Percentiles rank a stretch among this genome's conserved stretches.
Conservation (phyloP, 257 asterid species). For the Solanum lignicaule region DNA sequence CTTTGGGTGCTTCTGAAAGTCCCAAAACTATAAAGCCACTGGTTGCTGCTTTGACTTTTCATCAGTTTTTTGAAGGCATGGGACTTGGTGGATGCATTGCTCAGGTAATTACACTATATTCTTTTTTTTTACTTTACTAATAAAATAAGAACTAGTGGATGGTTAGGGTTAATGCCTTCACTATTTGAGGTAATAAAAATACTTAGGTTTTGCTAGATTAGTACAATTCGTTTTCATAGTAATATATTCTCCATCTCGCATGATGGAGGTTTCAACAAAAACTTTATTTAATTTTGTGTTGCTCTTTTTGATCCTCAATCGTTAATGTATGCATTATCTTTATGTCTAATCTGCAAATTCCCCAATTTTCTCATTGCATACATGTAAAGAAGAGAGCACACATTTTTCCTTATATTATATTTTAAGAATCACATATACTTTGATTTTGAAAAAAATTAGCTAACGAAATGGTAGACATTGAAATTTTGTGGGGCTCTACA, state of each 20-base stretch:
- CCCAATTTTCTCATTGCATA: too few relatives aligned
- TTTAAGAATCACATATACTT: neutral
- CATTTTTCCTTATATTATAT: too few relatives aligned
- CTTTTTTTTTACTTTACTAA: neutral
- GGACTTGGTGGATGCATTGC: slow-evolving; percentile 2
- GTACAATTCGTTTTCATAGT: neutral
- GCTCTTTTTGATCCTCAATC: too few relatives aligned
- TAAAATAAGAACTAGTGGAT: too few relatives aligned
- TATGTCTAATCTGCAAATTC: too few relatives aligned
- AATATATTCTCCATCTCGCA: neutral
- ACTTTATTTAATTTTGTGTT: too few relatives aligned
- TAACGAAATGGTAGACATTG: too few relatives aligned
- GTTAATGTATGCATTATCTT: too few relatives aligned
- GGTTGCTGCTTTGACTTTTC: slow-evolving; percentile 1
- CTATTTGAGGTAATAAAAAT: neutral
- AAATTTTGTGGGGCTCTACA: too few relatives aligned
- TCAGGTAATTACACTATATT: neutral
- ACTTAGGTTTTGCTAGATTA: neutral
- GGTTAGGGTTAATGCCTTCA: neutral
- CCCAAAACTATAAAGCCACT: neutral
- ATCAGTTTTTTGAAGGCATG: slow-evolving; percentile 7
- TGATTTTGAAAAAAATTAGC: neutral
- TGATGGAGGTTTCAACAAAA: too few relatives aligned
- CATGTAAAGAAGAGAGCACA: too few relatives aligned
- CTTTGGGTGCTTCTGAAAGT: neutral